phyloP scores from a whole-genome alignment of 2,329 filamentous ascomycete genomes.

The Sporothrix pseudoabietina region DNA sequence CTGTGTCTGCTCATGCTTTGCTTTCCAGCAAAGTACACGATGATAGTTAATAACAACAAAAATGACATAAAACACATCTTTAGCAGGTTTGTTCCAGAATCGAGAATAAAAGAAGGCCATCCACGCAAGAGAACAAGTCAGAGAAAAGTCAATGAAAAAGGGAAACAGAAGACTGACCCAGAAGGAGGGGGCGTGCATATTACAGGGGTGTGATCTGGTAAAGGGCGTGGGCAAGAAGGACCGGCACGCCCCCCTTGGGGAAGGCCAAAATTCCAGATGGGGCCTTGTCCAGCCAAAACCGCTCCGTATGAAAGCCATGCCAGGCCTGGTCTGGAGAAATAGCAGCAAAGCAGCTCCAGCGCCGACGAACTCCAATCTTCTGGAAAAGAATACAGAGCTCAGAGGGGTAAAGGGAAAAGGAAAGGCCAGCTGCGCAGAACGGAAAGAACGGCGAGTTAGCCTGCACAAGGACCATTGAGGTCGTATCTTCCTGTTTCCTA shows the following conservation, averaged over 20 bases:
- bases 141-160: neutral
- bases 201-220: conserved; percentile 17
- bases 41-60: neutral
- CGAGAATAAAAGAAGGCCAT: neutral
- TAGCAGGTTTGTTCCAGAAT: conserved; percentile 5
- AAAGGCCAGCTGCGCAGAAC: neutral
- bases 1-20: neutral
- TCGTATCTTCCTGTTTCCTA: neutral
- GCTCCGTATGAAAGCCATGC: neutral
- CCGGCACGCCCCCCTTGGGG: conserved; percentile 18
- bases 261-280: conserved; percentile 12
- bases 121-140: neutral
- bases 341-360: neutral
- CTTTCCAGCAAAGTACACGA: neutral
- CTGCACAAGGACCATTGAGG: conserved; percentile 4
- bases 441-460: conserved; percentile 1
- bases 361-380: conserved; percentile 5
- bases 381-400: neutral
- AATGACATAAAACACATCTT: neutral
- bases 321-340: neutral
- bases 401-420: conserved; percentile 24
- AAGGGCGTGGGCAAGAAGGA: neutral
- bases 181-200: neutral
- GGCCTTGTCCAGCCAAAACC: conserved; percentile 19
- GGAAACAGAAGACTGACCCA: neutral